Evolutionary conservation across 169 alveolate genomes (phyloP).

Genomic region (Blepharisma undulans): DNA sequence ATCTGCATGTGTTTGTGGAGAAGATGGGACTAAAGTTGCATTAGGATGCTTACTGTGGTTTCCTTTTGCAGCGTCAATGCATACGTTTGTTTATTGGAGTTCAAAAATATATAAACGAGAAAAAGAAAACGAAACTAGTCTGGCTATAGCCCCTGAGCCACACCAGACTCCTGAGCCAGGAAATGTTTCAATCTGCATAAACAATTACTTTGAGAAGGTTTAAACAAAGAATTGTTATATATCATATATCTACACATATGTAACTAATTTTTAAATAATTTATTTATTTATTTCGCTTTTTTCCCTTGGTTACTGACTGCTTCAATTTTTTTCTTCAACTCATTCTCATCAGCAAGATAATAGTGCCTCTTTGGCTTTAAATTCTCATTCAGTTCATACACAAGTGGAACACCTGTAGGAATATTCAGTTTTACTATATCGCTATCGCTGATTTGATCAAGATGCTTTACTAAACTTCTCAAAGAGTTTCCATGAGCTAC

Average conservation of each 20-base stretch:
- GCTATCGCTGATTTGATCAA: constrained; percentile 92
- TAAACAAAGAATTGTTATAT: no score
- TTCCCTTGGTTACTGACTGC: constrained; percentile 95
- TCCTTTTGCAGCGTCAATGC: background rate
- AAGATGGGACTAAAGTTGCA: background rate
- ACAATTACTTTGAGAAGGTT: background rate
- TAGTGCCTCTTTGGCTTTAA: constrained; percentile 89
- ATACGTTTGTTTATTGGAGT: background rate
- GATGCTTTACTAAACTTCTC: constrained; percentile 94
- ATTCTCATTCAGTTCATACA: constrained; percentile 92
- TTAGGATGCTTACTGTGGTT: background rate
- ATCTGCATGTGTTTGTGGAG: background rate
- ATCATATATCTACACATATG: background rate
- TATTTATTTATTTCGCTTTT: background rate
- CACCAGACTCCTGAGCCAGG: background rate
- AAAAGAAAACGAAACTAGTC: background rate
- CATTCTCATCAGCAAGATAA: constrained; percentile 92
- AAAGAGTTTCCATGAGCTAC: constrained; percentile 99
- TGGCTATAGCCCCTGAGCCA: background rate
- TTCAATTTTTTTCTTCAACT: constrained; percentile 88
- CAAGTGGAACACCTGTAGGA: constrained; percentile 98
- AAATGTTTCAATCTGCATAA: background rate
- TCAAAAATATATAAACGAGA: background rate
- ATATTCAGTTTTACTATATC: constrained; percentile 94
- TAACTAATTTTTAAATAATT: no score